Evolutionary conservation across 805 yeast genomes (phyloP).

Genomic region (Hanseniaspora thailandica): DNA sequence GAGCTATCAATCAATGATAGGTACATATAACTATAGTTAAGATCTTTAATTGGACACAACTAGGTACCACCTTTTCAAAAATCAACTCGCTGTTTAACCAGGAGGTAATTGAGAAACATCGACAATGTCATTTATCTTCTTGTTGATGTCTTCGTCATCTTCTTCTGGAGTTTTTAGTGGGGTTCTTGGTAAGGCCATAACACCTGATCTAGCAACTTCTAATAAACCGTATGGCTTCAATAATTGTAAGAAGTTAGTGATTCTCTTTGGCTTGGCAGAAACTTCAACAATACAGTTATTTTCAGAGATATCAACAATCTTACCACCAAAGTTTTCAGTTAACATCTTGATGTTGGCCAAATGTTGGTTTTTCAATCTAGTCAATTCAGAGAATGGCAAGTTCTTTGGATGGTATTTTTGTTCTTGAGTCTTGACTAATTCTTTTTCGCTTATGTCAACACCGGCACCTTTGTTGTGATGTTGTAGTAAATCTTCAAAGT

Average conservation of each 20-base stretch:
- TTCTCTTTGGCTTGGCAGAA: slow-evolving; percentile 83
- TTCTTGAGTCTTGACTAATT: slow-evolving; percentile 23
- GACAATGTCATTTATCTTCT: slow-evolving; percentile 50
- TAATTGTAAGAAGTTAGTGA: slow-evolving; percentile 74
- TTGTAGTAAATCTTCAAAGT: slow-evolving; percentile 84
- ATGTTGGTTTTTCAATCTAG: slow-evolving; percentile 87
- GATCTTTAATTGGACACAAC: background rate
- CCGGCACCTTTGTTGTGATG: slow-evolving; percentile 45
- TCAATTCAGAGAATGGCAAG: slow-evolving; percentile 78
- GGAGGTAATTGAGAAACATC: slow-evolving; percentile 91
- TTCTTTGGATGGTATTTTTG: slow-evolving; percentile 74
- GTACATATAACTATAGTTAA: no score
- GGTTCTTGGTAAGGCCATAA: slow-evolving; percentile 97
- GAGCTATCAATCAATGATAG: background rate
- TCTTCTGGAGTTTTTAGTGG: slow-evolving; percentile 54
- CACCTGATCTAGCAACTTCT: slow-evolving; percentile 94
- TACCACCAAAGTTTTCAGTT: slow-evolving; percentile 83
- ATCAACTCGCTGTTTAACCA: slow-evolving; percentile 46
- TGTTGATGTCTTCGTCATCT: slow-evolving; percentile 43
- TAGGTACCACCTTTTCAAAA: background rate
- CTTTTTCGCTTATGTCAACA: slow-evolving; percentile 24
- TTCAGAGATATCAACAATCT: slow-evolving; percentile 80
- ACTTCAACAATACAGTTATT: slow-evolving; percentile 90
- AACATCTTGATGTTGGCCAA: slow-evolving; percentile 71
- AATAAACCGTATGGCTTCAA: slow-evolving; percentile 92